These are phyloP conservation scores for Fusarium continuum DNA, from an alignment of 2,329 filamentous ascomycete genomes.

Conservation along the genomic window DNA sequence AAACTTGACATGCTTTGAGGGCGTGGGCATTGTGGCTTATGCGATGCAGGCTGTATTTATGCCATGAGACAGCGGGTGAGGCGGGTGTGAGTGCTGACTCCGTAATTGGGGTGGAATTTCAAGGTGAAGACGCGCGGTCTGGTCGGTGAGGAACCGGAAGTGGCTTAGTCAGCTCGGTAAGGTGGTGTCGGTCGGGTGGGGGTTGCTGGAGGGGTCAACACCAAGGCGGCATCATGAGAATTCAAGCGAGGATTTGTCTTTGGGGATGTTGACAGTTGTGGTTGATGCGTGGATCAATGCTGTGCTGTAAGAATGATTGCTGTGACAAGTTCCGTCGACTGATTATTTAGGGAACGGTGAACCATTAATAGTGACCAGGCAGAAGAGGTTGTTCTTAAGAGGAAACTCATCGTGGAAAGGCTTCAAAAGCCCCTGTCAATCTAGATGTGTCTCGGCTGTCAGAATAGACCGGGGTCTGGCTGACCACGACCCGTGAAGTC, in stretches of 20 bases:
- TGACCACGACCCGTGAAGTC: background rate
- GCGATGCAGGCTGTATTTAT: background rate
- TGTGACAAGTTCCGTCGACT: no score
- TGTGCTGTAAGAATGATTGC: no score
- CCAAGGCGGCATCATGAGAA: background rate
- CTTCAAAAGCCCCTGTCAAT: background rate
- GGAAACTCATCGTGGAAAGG: background rate
- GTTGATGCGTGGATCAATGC: no score
- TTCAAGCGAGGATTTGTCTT: background rate
- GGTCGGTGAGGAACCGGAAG: conserved; percentile 17
- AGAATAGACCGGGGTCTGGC: background rate
- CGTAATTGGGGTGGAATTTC: conserved; percentile 13
- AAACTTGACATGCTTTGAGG: conserved; percentile 59
- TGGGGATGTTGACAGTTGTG: no score
- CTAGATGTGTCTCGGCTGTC: background rate
- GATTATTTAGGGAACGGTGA: no score
- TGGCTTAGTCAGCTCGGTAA: conserved; percentile 31
- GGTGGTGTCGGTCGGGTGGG: background rate
- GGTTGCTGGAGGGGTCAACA: background rate
- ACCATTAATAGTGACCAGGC: no score
- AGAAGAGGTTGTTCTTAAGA: background rate
- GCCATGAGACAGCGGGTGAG: background rate
- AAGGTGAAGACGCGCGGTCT: conserved; percentile 24
- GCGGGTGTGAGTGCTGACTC: conserved; percentile 2
- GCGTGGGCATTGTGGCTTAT: conserved; percentile 29